These are phyloP conservation scores for Cryphonectria nitschkei DNA, from an alignment of 2,329 filamentous ascomycete genomes.

Conservation along the genomic window DNA sequence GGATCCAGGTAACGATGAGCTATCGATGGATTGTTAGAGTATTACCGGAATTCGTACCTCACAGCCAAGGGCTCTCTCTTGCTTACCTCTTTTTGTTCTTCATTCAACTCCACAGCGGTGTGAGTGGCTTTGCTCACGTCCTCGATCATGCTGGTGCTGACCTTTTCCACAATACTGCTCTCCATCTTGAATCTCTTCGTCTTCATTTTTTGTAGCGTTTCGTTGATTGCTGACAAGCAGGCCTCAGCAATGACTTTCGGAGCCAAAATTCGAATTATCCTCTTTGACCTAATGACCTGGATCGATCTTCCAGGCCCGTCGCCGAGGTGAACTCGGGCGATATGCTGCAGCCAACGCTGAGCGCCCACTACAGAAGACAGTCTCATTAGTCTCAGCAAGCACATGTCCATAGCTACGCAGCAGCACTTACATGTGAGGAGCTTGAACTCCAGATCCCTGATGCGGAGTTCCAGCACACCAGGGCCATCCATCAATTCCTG, in stretches of 20 bases:
- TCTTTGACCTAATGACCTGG: constrained; percentile 38
- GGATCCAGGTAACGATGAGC: constrained; percentile 49
- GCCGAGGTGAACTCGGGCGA: constrained; percentile 38
- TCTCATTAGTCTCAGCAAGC: constrained; percentile 4
- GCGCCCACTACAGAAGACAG: constrained; percentile 38
- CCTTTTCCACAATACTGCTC: constrained; percentile 33
- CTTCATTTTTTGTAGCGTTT: constrained; percentile 35
- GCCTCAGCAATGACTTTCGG: constrained; percentile 41
- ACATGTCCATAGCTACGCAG: too few relatives aligned
- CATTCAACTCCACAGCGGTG: constrained; percentile 42
- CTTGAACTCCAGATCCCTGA: constrained; percentile 46
- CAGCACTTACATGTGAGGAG: constrained; percentile 49
- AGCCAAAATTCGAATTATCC: constrained; percentile 41
- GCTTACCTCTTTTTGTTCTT: constrained; percentile 32
- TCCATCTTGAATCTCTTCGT: constrained; percentile 34
- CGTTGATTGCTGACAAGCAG: constrained; percentile 41
- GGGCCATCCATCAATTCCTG: constrained; percentile 48
- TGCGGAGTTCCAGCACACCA: constrained; percentile 45
- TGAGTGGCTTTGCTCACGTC: constrained; percentile 46
- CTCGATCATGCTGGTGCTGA: constrained; percentile 37
- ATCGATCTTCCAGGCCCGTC: constrained; percentile 41
- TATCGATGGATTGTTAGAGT: constrained; percentile 22
- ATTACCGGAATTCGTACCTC: not conserved
- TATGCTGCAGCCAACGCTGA: constrained; percentile 40
- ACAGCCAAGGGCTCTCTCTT: not conserved